Evolutionary conservation across 495 filamentous ascomycete genomes (phyloP).

Genomic region (Aspergillus steynii): DNA sequence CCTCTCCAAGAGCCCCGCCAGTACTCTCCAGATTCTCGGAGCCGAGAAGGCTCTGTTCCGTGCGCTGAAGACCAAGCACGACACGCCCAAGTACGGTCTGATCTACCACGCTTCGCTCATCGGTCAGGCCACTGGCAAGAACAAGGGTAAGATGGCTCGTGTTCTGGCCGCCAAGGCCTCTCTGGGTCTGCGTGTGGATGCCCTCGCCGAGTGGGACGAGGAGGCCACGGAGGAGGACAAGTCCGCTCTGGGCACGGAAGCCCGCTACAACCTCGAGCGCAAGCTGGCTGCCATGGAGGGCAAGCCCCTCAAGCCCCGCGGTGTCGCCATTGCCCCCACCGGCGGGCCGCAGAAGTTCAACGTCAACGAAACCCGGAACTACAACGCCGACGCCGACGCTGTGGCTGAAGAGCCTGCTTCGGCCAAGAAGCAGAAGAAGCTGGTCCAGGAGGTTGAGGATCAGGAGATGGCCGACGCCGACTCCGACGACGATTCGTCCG

Average conservation of each 20-base stretch:
- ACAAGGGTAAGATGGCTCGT: constrained; percentile 99
- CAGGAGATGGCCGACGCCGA: constrained; percentile 57
- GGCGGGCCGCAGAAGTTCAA: constrained; percentile 77
- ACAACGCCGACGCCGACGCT: constrained; percentile 93
- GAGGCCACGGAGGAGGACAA: constrained; percentile 86
- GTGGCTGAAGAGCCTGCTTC: constrained; percentile 61
- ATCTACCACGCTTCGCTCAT: constrained; percentile 98
- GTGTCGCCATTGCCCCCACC: constrained; percentile 73
- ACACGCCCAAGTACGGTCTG: constrained; percentile 98
- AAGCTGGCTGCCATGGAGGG: constrained; percentile 84
- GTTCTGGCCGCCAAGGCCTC: constrained; percentile 92
- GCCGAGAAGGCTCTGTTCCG: constrained; percentile 99
- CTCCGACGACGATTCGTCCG: constrained; percentile 38
- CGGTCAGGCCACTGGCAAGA: constrained; percentile 92
- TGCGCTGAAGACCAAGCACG: constrained; percentile 97
- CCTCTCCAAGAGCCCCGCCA: constrained; percentile 93
- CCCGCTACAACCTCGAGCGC: constrained; percentile 79
- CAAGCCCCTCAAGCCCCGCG: constrained; percentile 78
- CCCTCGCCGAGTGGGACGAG: constrained; percentile 78
- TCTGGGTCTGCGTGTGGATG: constrained; percentile 89
- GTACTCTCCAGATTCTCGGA: constrained; percentile 95
- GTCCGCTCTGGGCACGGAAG: constrained; percentile 69
- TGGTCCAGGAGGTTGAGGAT: constrained; percentile 54
- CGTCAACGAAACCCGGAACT: constrained; percentile 90
- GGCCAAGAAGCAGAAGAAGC: constrained; percentile 54